Evolutionary conservation across 179 eudicot species (phyloP).

Genomic region (Silene vulgaris): DNA sequence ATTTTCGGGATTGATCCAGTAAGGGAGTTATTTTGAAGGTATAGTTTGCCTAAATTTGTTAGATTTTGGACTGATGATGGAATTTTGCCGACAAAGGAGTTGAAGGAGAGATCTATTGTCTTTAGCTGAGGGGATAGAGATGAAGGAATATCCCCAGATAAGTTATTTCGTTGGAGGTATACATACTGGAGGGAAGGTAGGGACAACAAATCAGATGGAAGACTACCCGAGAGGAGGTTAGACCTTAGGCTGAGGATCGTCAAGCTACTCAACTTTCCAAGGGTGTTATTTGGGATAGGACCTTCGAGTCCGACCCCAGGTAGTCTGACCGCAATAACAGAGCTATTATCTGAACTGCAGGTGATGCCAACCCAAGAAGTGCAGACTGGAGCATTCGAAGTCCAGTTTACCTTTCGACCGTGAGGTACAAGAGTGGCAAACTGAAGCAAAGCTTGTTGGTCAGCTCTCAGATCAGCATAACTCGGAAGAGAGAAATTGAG

Average conservation of each 20-base stretch:
- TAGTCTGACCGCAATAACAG: constrained; percentile 57
- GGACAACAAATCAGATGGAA: constrained; percentile 64
- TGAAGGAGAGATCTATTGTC: constrained; percentile 63
- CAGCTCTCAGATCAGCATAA: constrained; percentile 49
- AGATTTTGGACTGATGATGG: constrained; percentile 55
- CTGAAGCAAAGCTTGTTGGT: constrained; percentile 62
- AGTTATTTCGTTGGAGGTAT: constrained; percentile 55
- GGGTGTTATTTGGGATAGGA: constrained; percentile 55
- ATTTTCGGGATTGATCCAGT: constrained; percentile 58
- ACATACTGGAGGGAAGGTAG: constrained; percentile 62
- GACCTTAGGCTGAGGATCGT: constrained; percentile 61
- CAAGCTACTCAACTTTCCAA: constrained; percentile 55
- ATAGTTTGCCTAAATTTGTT: constrained; percentile 42
- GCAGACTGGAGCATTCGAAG: constrained; percentile 43
- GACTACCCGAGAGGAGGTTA: constrained; percentile 55
- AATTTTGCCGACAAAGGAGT: constrained; percentile 58
- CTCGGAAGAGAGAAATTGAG: constrained; percentile 18
- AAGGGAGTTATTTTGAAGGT: constrained; percentile 65
- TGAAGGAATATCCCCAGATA: constrained; percentile 74
- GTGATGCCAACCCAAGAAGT: constrained; percentile 69
- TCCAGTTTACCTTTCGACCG: constrained; percentile 69
- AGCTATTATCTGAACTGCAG: constrained; percentile 43
- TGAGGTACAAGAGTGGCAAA: constrained; percentile 63
- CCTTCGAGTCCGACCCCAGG: constrained; percentile 80
- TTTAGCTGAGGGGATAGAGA: constrained; percentile 48